A percentile compares a stretch with the other conserved stretches of the same genome.
Evolutionary conservation across 2,329 filamentous ascomycete species (phyloP).

Genomic region (Aspergillus tubingensis): DNA sequence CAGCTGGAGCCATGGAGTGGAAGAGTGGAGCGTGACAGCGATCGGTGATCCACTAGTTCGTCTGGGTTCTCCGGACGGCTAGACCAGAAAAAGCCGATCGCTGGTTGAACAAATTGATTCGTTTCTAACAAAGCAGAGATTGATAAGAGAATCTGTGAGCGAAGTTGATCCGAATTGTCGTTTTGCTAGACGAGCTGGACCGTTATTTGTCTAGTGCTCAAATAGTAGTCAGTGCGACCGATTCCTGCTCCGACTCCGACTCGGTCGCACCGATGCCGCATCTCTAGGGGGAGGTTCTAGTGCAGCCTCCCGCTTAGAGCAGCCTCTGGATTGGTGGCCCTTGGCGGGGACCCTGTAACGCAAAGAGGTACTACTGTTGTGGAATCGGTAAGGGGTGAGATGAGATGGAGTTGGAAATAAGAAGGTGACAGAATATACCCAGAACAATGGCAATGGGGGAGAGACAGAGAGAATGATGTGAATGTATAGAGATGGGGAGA

Average conservation of each 20-base stretch:
- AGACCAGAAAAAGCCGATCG: not conserved
- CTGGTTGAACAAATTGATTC: not conserved
- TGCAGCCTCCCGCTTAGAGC: not conserved
- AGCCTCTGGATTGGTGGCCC: not conserved
- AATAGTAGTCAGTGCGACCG: not conserved
- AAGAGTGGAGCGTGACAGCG: not conserved
- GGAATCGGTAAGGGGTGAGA: no score
- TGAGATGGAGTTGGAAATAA: no score
- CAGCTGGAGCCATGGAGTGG: not conserved
- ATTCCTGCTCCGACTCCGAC: slow-evolving; percentile 12
- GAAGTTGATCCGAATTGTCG: not conserved
- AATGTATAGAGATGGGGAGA: no score
- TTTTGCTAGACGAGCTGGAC: not conserved
- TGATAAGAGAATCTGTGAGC: not conserved
- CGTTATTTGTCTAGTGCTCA: no score
- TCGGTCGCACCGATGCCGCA: not conserved
- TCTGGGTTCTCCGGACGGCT: not conserved
- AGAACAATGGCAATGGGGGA: not conserved
- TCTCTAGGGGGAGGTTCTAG: not conserved
- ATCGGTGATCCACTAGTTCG: not conserved
- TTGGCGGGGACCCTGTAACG: not conserved
- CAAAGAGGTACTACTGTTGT: no score
- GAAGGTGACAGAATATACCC: no score
- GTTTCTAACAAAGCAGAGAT: no score
- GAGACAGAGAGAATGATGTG: no score